Evolutionary conservation across 2,329 filamentous ascomycete genomes (phyloP), one percentile per base, ranked within the genome.

Genomic region (Fusarium sp.): DNA sequence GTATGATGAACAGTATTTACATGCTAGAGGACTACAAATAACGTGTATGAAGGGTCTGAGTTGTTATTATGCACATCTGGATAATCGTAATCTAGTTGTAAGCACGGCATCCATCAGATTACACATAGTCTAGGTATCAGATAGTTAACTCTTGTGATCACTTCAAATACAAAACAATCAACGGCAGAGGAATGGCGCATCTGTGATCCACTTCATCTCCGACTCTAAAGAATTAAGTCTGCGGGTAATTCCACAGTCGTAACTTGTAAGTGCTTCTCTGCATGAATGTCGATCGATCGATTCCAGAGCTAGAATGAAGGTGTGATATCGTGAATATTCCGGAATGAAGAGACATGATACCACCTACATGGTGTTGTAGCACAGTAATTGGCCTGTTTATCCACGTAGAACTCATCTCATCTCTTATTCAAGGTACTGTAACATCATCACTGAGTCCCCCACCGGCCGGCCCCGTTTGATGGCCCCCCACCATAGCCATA

Each of bases 381-480:
- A 37, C 6, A 12, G 34, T 37, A n/a, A 37, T 37, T n/a, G 34
- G 18, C 3, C 34, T 37, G 34, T 37, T 37, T 4, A 37, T n/a
- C 18, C 18, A 37, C n/a, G 34, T 12, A 37, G 18, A 37, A 37
- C 34, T 37, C 34, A 37, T 12, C 34, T 37, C 34, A 37, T 37
- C 34, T 37, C 34, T 37, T 37, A 37, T 37, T 37, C 16, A 37
- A 37, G 16, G 13, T 44, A 9, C 41, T 9, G 8, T 44, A 44
- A 48, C 46, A 32, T 48, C 27, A 47, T 25, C 27, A 48, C 27
- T 32, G n/a, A 48, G 29, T 12, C 46, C 56, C 61, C 62, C 62
- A 67, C 62, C 63, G 68, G 67, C 46, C 67, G 67, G 63, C 63
- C 67, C 63, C 63, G 22, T 61, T 61, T 49, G 32, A 57, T 59